Percentiles rank a stretch among this genome's conserved stretches.
phyloP scores from a whole-genome alignment of 2,329 filamentous ascomycete genomes.

The Myriangium duriaei region DNA sequence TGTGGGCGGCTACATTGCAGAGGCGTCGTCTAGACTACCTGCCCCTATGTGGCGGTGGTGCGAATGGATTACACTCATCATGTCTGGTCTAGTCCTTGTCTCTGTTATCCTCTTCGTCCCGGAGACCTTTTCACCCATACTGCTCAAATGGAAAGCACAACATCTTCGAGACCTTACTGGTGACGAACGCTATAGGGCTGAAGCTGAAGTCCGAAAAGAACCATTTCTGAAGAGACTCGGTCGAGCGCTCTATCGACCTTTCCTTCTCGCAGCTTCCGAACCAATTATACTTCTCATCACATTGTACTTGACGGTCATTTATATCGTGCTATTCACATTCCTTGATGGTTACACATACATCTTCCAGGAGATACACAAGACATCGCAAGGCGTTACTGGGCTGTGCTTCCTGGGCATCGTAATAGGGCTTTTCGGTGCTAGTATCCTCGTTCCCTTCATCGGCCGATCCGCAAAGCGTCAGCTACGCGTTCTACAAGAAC shows the following conservation, averaged over 20 bases:
- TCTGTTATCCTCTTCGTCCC: constrained; percentile 30
- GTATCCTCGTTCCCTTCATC: constrained; percentile 32
- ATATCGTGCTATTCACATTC: constrained; percentile 34
- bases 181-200: constrained; percentile 36
- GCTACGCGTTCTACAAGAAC: constrained; percentile 28
- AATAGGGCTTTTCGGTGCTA: constrained; percentile 28
- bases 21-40: constrained; percentile 14
- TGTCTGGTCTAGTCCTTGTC: constrained; percentile 15
- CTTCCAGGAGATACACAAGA: constrained; percentile 37
- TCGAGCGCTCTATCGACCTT: constrained; percentile 30
- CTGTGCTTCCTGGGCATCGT: constrained; percentile 37
- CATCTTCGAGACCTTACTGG: constrained; percentile 19
- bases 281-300: constrained; percentile 37
- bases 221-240: constrained; percentile 26
- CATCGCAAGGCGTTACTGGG: constrained; percentile 33
- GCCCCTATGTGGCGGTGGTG: constrained; percentile 34
- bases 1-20: constrained; percentile 33
- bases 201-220: constrained; percentile 32
- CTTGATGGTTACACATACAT: constrained; percentile 41
- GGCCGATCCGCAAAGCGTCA: constrained; percentile 33
- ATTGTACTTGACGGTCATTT: constrained; percentile 36
- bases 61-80: constrained; percentile 29
- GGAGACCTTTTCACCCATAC: constrained; percentile 36
- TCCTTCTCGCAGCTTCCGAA: constrained; percentile 31
- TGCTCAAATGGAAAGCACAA: constrained; percentile 22